phyloP scores from a whole-genome alignment of 257 asterid species.

The Solanum medicagineum region DNA sequence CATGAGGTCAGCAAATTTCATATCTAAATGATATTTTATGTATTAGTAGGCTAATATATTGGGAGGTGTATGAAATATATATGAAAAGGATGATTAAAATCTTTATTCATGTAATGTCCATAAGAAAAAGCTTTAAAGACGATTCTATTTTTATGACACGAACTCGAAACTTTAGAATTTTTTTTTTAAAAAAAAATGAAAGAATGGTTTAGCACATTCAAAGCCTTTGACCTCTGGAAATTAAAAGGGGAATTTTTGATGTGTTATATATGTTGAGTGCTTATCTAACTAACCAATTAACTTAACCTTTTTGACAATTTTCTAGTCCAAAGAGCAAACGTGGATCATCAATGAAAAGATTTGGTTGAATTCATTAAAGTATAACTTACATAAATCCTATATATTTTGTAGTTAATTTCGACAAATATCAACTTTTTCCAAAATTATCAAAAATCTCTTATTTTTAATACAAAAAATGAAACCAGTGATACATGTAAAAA shows the following conservation, averaged over 20 bases:
- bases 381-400: too few species aligned
- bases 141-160: too few species aligned
- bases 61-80: neutral
- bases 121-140: too few species aligned
- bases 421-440: too few species aligned
- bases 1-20: neutral
- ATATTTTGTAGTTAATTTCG: too few species aligned
- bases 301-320: constrained; percentile 15
- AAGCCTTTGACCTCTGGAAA: neutral
- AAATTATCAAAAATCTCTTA: too few species aligned
- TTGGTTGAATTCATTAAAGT: neutral
- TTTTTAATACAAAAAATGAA: too few species aligned
- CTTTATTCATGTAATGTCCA: neutral
- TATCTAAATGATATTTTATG: neutral
- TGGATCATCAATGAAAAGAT: neutral
- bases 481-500: too few species aligned
- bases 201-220: neutral
- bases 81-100: too few species aligned
- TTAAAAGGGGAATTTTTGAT: neutral
- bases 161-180: neutral
- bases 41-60: neutral
- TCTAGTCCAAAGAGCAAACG: neutral
- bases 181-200: neutral
- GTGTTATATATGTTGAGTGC: constrained; percentile 15
- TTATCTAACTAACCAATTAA: constrained; percentile 13